Evolutionary conservation across 495 filamentous ascomycete genomes (phyloP).

Genomic region (Penicillium cosmopolitanum): DNA sequence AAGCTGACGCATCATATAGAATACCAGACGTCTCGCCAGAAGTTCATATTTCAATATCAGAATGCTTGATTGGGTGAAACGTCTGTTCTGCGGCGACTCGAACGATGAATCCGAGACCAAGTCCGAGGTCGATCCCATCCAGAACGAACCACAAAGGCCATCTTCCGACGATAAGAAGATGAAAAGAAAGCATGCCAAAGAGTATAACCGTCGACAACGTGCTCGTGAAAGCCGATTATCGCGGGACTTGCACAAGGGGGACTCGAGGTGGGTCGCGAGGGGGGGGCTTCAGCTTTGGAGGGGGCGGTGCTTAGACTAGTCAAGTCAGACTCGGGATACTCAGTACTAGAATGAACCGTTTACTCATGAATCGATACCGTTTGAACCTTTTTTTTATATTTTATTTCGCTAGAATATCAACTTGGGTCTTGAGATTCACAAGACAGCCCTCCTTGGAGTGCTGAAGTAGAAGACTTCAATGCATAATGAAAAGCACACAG

Average conservation of each 20-base stretch:
- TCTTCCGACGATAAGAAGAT: neutral
- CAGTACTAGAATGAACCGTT: too few relatives aligned
- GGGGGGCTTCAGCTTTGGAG: neutral
- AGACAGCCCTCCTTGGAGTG: neutral
- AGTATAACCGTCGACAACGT: neutral
- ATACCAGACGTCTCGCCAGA: too few relatives aligned
- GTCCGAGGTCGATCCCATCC: neutral
- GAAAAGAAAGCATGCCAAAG: neutral
- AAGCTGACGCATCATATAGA: too few relatives aligned
- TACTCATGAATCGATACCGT: too few relatives aligned
- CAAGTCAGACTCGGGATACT: too few relatives aligned
- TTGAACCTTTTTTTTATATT: too few relatives aligned
- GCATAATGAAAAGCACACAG: neutral
- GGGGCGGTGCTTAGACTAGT: neutral
- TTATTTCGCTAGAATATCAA: neutral
- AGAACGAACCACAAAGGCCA: neutral
- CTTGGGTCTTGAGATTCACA: neutral
- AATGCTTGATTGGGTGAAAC: too few relatives aligned
- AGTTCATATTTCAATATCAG: too few relatives aligned
- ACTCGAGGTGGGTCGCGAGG: neutral
- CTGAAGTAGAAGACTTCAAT: too few relatives aligned
- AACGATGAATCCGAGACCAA: neutral
- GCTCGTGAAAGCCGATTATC: constrained; percentile 1
- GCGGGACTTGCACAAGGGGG: neutral
- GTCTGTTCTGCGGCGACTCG: too few relatives aligned